A percentile compares a stretch with the other conserved stretches of the same genome.
Evolutionary conservation across 495 filamentous ascomycete genomes (phyloP).

Genomic region (Penicillium cosmopolitanum): DNA sequence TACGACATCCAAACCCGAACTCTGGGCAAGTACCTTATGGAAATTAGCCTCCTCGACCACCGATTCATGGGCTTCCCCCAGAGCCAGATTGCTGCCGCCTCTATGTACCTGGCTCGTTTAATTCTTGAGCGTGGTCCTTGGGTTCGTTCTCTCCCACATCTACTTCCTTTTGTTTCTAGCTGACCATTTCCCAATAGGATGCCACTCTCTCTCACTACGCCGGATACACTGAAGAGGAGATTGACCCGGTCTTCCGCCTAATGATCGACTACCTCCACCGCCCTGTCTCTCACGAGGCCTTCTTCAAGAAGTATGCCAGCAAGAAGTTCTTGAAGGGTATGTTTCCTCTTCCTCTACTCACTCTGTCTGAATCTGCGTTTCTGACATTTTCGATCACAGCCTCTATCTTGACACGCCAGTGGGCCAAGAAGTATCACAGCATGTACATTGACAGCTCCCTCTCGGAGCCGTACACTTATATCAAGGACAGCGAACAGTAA

Average conservation of each 20-base stretch:
- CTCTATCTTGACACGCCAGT: slow-evolving; percentile 86
- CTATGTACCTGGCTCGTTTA: slow-evolving; percentile 92
- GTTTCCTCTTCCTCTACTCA: slow-evolving; percentile 1
- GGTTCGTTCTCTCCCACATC: slow-evolving; percentile 57
- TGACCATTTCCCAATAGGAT: slow-evolving; percentile 53
- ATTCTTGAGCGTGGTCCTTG: slow-evolving; percentile 88
- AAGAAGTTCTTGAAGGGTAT: slow-evolving; percentile 97
- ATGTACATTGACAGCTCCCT: slow-evolving; percentile 47
- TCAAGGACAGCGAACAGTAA: slow-evolving; percentile 44
- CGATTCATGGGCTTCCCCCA: slow-evolving; percentile 85
- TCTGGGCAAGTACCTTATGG: slow-evolving; percentile 96
- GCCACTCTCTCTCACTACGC: slow-evolving; percentile 89
- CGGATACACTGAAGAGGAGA: slow-evolving; percentile 89
- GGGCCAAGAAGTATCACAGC: slow-evolving; percentile 77
- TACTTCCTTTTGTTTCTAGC: slow-evolving; percentile 10
- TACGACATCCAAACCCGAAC: slow-evolving; percentile 98
- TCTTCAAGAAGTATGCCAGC: slow-evolving; percentile 99
- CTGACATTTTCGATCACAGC: slow-evolving; percentile 53
- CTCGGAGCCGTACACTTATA: slow-evolving; percentile 41
- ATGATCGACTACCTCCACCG: slow-evolving; percentile 95
- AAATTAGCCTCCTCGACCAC: slow-evolving; percentile 93
- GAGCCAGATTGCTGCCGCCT: slow-evolving; percentile 85
- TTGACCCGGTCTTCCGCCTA: slow-evolving; percentile 85
- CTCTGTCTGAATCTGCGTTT: neutral
- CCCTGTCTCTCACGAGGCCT: slow-evolving; percentile 90